Evolutionary conservation across 1,284 basidiomycete genomes (phyloP).

Genomic region (Stereum hirsutum): DNA sequence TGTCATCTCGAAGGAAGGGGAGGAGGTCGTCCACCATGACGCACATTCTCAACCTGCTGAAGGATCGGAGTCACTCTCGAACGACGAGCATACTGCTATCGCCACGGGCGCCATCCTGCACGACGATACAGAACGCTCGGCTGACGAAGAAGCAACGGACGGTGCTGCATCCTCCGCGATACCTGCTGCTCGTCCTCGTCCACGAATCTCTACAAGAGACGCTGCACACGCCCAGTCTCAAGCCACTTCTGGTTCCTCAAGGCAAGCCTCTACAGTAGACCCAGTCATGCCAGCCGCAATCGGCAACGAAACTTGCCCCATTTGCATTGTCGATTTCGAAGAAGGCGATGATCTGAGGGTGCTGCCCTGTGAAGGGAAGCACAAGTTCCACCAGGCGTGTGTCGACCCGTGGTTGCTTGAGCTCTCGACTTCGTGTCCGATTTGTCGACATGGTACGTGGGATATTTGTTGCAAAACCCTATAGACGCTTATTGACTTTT

Average conservation of each 20-base stretch:
- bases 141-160: no score
- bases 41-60: no score
- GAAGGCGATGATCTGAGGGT: slow-evolving; percentile 86
- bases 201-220: no score
- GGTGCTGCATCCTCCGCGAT: no score
- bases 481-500: background rate
- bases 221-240: no score
- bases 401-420: slow-evolving; percentile 85
- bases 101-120: no score
- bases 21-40: no score
- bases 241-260: slow-evolving; percentile 18
- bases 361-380: slow-evolving; percentile 82
- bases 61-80: no score
- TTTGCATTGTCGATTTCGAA: slow-evolving; percentile 90
- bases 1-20: background rate
- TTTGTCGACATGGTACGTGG: slow-evolving; percentile 79
- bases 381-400: slow-evolving; percentile 79
- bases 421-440: slow-evolving; percentile 83
- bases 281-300: slow-evolving; percentile 52
- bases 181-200: no score
- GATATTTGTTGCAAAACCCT: background rate
- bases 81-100: no score
- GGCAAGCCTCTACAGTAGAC: background rate
- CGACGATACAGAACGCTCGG: no score
- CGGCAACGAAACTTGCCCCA: slow-evolving; percentile 82